Conservation (phyloP, 176 grass and related monocot genomes). For the Carex myosuroides region DNA sequence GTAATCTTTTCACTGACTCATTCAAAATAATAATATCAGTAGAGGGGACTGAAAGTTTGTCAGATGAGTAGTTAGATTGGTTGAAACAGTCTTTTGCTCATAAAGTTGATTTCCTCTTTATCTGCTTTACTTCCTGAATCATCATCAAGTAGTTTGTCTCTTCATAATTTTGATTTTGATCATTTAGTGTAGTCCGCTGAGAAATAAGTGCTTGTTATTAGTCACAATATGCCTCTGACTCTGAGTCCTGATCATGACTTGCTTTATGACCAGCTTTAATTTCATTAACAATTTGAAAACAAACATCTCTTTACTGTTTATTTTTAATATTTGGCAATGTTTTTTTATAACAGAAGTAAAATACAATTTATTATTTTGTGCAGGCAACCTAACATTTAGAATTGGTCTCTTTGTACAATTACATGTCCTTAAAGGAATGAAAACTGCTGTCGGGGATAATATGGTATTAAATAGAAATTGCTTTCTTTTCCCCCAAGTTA, state of each 20-base stretch:
- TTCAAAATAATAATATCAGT: not conserved
- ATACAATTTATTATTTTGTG: not conserved
- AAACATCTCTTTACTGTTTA: not conserved
- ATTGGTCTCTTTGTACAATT: not conserved
- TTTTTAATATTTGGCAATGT: not conserved
- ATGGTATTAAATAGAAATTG: not conserved
- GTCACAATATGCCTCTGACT: not conserved
- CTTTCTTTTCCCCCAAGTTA: not conserved
- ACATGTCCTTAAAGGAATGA: not conserved
- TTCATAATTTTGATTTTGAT: not conserved
- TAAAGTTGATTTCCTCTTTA: not conserved
- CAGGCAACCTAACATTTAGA: not conserved
- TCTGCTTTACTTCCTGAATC: not conserved
- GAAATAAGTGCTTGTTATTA: not conserved
- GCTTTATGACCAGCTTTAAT: not conserved
- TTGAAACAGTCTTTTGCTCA: not conserved
- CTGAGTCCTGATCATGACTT: not conserved
- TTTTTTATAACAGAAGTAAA: not conserved
- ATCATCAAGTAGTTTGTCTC: not conserved
- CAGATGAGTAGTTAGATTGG: not conserved
- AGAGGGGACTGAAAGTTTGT: not conserved
- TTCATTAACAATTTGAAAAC: not conserved
- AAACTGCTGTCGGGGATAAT: not conserved
- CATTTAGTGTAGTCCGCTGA: not conserved
- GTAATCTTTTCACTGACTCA: not conserved